These are phyloP conservation scores for Leptomonas seymouri DNA, from an alignment of 208 protist genomes.

Conservation along the genomic window DNA sequence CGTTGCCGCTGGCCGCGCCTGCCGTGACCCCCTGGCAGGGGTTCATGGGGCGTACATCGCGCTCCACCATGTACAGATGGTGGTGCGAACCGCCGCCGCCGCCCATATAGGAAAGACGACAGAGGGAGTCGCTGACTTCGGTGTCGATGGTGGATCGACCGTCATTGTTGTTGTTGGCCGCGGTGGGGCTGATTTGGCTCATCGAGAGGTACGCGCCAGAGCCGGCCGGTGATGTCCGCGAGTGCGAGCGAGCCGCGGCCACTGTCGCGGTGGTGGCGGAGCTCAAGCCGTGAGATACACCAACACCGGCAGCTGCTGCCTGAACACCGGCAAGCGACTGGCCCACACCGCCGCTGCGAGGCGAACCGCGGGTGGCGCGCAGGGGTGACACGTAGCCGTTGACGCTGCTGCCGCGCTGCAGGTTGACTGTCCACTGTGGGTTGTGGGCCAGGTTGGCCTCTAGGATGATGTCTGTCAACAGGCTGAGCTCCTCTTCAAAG, in stretches of 20 bases:
- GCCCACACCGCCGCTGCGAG: conserved; percentile 17
- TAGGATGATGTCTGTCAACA: conserved; percentile 42
- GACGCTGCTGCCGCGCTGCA: conserved; percentile 21
- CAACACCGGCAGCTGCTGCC: conserved; percentile 12
- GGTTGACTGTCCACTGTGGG: conserved; percentile 28
- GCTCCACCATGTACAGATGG: conserved; percentile 36
- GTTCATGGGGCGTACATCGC: conserved; percentile 41
- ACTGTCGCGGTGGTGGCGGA: background rate
- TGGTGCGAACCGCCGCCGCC: conserved; percentile 24
- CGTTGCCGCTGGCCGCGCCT: background rate
- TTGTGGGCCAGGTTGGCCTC: conserved; percentile 43
- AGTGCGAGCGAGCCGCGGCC: conserved; percentile 18
- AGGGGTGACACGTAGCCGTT: conserved; percentile 30
- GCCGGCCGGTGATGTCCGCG: conserved; percentile 24
- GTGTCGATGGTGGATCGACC: conserved; percentile 84
- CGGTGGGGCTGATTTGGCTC: conserved; percentile 13
- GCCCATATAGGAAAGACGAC: conserved; percentile 36
- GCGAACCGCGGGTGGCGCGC: conserved; percentile 25
- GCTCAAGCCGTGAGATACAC: background rate
- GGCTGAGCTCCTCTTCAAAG: conserved; percentile 49
- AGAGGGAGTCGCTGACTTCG: conserved; percentile 75
- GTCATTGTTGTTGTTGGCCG: conserved; percentile 28
- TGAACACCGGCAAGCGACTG: background rate
- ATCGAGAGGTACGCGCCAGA: conserved; percentile 11
- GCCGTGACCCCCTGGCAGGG: conserved; percentile 34